Conservation (phyloP, 164 flowering plant genomes). For the Stephania japonica region DNA sequence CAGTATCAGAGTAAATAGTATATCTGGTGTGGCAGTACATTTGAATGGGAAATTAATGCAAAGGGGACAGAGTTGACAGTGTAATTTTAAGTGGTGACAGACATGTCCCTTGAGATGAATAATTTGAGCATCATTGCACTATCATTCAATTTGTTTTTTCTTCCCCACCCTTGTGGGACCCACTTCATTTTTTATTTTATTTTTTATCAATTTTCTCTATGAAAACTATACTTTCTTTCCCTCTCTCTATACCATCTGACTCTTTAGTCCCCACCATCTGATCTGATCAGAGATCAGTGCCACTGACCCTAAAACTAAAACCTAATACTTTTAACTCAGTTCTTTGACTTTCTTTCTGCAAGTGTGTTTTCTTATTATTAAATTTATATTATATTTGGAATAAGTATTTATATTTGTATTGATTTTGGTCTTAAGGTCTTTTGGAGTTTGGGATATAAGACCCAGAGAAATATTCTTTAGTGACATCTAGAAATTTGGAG, state of each 20-base stretch:
- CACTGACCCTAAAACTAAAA: neutral
- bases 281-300: neutral
- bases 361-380: neutral
- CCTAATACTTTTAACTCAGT: neutral
- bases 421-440: neutral
- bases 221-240: neutral
- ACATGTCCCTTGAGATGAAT: constrained; percentile 3
- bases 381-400: neutral
- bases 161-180: neutral
- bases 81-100: neutral
- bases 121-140: neutral
- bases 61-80: neutral
- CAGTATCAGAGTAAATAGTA: neutral
- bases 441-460: neutral
- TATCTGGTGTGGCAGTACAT: neutral
- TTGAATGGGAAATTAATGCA: neutral
- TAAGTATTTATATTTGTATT: neutral
- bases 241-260: neutral
- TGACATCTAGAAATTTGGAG: neutral
- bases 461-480: constrained; percentile 1
- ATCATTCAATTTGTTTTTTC: neutral
- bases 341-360: neutral
- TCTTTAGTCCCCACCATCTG: neutral
- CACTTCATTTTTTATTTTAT: neutral
- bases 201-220: neutral